Base-by-base conservation (phyloP, 192 early-diverging fungal species). In the Backusella circina region DNA sequence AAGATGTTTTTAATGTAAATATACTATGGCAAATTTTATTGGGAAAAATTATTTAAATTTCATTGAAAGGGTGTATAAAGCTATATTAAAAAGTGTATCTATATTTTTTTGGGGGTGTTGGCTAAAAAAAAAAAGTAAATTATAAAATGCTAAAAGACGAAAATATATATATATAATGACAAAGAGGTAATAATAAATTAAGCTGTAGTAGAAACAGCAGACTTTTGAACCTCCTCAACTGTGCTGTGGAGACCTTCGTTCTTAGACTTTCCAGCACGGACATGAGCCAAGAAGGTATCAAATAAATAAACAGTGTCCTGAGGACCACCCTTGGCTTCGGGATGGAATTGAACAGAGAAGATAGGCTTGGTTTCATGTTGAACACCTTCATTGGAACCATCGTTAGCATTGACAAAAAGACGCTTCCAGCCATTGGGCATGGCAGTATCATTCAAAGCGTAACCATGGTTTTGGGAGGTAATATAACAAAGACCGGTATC, bases 381-480 rank as follows among this genome's bases (percentile, higher is more conserved):
- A 65, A 98, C 94, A 72, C 96, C 96, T 81, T 98, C 96, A 83
- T 98, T 98, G 44, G 94, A 93, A 0, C 94, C 94, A 80, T 98
- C 96, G 70, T 98, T 98, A 80, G 95, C 96, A 75, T 98, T 98
- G 61, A 95, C 90, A 77, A 93, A 98, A 89, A 92, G 94, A 73
- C 93, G 87, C 44, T 86, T 85, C 95, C 95, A 98, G 32, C 92
- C 94, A 3, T 81, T 75, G 32, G 91, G 84, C 77, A 90, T 82
- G n/a, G 77, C 83, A 47, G 84, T 80, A 82, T 95, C 95, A 39
- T 95, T 86, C 32, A 96, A 77, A 5, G 91, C 91, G 71, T 93
- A 95, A 35, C 96, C 96, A 82, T 98, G 96, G 84, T 98, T 98
- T 87, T 98, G 96, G 15, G 94, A 95, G 2, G 96, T 98, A 77